A percentile compares a stretch with the other conserved stretches of the same genome.
These are phyloP conservation scores for Lichtheimia ramosa DNA, from an alignment of 371 early-diverging fungal genomes.

Conservation along the genomic window DNA sequence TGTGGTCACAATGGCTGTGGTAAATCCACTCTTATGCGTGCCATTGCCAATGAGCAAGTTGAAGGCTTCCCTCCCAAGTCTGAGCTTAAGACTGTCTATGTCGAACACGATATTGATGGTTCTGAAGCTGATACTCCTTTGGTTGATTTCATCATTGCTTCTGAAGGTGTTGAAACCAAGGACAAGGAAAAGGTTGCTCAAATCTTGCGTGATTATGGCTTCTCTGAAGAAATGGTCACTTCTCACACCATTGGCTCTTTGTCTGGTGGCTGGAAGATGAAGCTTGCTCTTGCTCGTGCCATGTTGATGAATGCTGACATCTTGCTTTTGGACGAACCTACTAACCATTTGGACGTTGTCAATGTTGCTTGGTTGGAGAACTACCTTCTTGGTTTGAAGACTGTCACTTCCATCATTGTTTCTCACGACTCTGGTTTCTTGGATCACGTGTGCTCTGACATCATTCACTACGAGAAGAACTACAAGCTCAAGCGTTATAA, in stretches of 20 bases:
- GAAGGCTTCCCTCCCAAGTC: conserved; percentile 79
- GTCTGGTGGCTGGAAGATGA: conserved; percentile 91
- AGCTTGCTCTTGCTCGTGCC: conserved; percentile 84
- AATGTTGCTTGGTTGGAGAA: conserved; percentile 85
- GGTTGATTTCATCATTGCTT: conserved; percentile 64
- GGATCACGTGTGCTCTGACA: conserved; percentile 83
- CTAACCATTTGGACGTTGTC: conserved; percentile 86
- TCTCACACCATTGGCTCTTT: conserved; percentile 69
- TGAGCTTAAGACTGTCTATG: conserved; percentile 69
- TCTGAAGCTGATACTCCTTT: conserved; percentile 68
- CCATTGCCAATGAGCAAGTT: conserved; percentile 74
- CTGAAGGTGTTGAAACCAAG: conserved; percentile 54
- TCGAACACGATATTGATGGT: conserved; percentile 79
- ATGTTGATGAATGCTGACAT: conserved; percentile 86
- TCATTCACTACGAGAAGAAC: conserved; percentile 76
- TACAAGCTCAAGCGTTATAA: conserved; percentile 76
- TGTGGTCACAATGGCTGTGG: conserved; percentile 89
- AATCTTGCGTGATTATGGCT: conserved; percentile 67
- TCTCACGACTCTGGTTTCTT: conserved; percentile 91
- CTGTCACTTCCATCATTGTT: conserved; percentile 82
- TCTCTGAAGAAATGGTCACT: conserved; percentile 65
- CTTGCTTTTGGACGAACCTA: conserved; percentile 89
- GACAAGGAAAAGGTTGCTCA: conserved; percentile 53
- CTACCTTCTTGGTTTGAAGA: conserved; percentile 68
- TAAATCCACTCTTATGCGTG: conserved; percentile 86